Conservation (phyloP, 768 basidiomycete species). For the Kwoniella dendrophila region DNA sequence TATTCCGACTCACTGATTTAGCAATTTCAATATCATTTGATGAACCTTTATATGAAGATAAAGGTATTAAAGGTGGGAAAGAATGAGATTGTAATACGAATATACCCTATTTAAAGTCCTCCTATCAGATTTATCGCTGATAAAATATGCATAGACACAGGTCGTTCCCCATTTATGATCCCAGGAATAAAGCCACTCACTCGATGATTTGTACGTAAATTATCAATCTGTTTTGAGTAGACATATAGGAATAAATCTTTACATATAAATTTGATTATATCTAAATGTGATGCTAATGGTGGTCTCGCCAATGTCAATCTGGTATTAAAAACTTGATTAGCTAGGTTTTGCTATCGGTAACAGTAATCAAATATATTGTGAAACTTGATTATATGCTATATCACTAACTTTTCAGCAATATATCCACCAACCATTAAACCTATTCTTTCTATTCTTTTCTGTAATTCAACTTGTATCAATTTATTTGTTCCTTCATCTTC, state of each 20-base stretch:
- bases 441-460: conserved; percentile 74
- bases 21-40: conserved; percentile 72
- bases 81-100: conserved; percentile 90
- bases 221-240: conserved; percentile 95
- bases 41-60: conserved; percentile 79
- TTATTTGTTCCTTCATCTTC: conserved; percentile 66
- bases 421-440: conserved; percentile 84
- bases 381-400: not conserved
- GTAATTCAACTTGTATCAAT: conserved; percentile 73
- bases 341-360: not conserved
- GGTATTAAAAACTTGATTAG: not conserved
- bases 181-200: conserved; percentile 59
- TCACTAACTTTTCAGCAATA: conserved; percentile 75
- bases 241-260: conserved; percentile 92
- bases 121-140: not conserved
- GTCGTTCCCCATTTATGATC: not conserved
- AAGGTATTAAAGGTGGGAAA: conserved; percentile 78
- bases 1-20: conserved; percentile 63
- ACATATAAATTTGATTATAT: conserved; percentile 91
- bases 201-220: conserved; percentile 89
- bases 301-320: conserved; percentile 77
- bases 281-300: conserved; percentile 78
- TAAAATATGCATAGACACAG: not conserved
- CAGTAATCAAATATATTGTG: not conserved
- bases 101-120: conserved; percentile 74